Evolutionary conservation across 83 land plant species (phyloP), one percentile per base, ranked within the genome.

Genomic region (Thuja plicata): DNA sequence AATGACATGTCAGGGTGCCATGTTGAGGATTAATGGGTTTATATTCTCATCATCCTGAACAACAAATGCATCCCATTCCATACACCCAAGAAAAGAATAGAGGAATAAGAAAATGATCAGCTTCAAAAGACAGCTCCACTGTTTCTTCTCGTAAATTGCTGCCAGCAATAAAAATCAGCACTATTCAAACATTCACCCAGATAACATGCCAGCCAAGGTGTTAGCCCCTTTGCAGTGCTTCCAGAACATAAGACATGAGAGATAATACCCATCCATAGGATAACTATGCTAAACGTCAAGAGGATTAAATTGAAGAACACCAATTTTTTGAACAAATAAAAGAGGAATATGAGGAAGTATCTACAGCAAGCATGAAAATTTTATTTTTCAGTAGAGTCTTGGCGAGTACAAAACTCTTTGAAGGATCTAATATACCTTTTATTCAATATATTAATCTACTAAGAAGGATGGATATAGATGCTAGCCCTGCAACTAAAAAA

Each of bases 61-160:
- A 60, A 85, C 91, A 82, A 88, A 90, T 27, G 88, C 54, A 55
- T 92, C 94, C 54, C 89, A 87, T 88, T 92, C 92, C 55, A 89
- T 83, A 12, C 91, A 30, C 76, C 76, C 76, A 30, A 71, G 34
- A 71, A 30, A 71, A 71, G 34, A 7, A 71, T 8, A 71, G 24
- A 30, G 34, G 76, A n/a, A 71, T 9, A 71, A n/a, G 34, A 8
- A 71, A 27, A 30, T 32, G 19, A 17, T 19, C 21, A 57, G 21
- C 66, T 57, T 57, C 66, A 48, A 54, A 40, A 87, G 35, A 40
- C 46, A 45, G 8, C 3, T 7, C 46, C 46, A 3, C 8, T 38
- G 40, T 38, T 38, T 38, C 40, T 38, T 38, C 40, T 38, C 2
- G 40, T 38, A 38, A 0, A 1, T 38, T 38, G 40, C 40, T 38